Conservation (phyloP, 805 yeast genomes). For the Danielia reshetovae region DNA sequence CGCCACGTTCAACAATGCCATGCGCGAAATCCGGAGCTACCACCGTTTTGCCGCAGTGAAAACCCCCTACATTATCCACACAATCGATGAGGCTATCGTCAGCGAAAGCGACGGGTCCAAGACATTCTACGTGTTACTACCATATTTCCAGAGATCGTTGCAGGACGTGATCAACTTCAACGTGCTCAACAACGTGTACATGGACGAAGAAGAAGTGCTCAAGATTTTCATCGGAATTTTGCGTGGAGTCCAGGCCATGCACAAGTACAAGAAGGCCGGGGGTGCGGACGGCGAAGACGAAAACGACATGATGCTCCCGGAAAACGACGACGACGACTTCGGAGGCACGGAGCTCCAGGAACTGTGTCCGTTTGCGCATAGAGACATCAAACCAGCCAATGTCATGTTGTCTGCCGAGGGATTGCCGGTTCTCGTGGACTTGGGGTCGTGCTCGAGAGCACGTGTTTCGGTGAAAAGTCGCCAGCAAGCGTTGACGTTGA, state of each 20-base stretch:
- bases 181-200: slow-evolving; percentile 48
- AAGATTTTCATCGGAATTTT: slow-evolving; percentile 64
- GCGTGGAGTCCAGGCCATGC: slow-evolving; percentile 74
- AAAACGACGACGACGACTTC: slow-evolving; percentile 25
- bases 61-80: slow-evolving; percentile 61
- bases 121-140: slow-evolving; percentile 73
- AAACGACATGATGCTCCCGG: slow-evolving; percentile 16
- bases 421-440: slow-evolving; percentile 73
- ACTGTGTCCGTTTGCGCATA: slow-evolving; percentile 70
- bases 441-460: slow-evolving; percentile 76
- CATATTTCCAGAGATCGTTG: slow-evolving; percentile 67
- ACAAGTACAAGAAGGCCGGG: slow-evolving; percentile 45
- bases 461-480: slow-evolving; percentile 50
- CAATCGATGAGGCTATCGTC: slow-evolving; percentile 66
- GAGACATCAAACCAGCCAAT: slow-evolving; percentile 88
- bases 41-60: slow-evolving; percentile 55
- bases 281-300: slow-evolving; percentile 13
- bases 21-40: slow-evolving; percentile 75
- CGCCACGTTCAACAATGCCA: slow-evolving; percentile 54
- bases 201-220: slow-evolving; percentile 63
- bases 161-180: slow-evolving; percentile 75
- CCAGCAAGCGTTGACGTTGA: slow-evolving; percentile 69
- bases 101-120: slow-evolving; percentile 78
- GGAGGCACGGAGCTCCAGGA: slow-evolving; percentile 48
- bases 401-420: slow-evolving; percentile 75